Base-by-base conservation (phyloP, 106 monocot genomes). In the Dioscorea dumetorum region DNA sequence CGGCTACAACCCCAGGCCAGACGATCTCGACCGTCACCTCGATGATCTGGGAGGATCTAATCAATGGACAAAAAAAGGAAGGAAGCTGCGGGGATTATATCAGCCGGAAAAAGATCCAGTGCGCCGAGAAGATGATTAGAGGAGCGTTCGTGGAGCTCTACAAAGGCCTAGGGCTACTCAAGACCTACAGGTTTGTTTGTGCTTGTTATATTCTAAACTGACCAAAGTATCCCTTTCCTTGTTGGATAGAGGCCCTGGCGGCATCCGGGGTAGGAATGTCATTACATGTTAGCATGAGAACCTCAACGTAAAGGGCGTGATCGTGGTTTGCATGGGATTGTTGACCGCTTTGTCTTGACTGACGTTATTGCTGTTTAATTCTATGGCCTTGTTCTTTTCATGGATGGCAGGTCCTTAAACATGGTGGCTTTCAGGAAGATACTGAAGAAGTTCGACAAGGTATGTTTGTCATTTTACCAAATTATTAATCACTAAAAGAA, bases 371-470 rank as follows among this genome's bases (percentile, higher is more conserved):
- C 41, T 10, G 9, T n/a, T n/a, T n/a, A n/a, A 8, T 41, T 2
- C 6, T 41, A 41, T 41, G 41, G 28, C 3, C 41, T 41, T 41
- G 41, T 10, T 41, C 8, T 50, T 61, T 52, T 33, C 17, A 48
- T 60, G 24, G 14, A 50, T 64, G 68, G 67, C 88, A 99, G 99
- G 79, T 83, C 90, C 8, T 61, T 99, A 32, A 99, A 99, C 82
- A 79, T 93, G 79, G 57, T 83, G 70, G 99, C 99, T 19, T 99
- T 99, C 75, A 79, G 77, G 12, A 99, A 99, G 77, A 99, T 99
- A 58, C 13, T 87, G 64, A 99, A 99, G 80, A 99, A 99, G 71
- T 90, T 87, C 33, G 77, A 84, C 74, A 99, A 99, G 99, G 99
- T 99, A 82, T 41, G 9, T 41, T 41, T 41, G 9, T 41, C 41